phyloP scores from a whole-genome alignment of 2,329 filamentous ascomycete species.

The Fusarium irregulare region DNA sequence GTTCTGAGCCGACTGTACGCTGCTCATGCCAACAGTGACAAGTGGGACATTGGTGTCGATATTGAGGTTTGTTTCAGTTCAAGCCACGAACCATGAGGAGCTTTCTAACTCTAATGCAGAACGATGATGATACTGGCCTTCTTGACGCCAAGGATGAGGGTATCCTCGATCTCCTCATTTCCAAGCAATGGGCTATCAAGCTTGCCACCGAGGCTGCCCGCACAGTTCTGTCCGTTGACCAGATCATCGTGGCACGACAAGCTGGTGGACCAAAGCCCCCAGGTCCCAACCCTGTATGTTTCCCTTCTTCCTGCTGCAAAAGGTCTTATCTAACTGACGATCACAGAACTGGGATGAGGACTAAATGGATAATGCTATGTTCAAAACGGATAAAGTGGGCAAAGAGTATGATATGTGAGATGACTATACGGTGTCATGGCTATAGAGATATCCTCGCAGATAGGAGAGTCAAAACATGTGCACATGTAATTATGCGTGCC shows the following conservation, averaged over 20 bases:
- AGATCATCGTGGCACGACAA: conserved; percentile 98
- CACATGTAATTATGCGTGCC: conserved; percentile 26
- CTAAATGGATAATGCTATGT: conserved; percentile 54
- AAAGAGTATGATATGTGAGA: conserved; percentile 32
- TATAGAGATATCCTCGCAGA: conserved; percentile 43
- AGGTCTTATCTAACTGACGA: conserved; percentile 45
- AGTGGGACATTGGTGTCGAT: conserved; percentile 93
- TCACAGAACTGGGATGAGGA: conserved; percentile 72
- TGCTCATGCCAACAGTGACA: conserved; percentile 87
- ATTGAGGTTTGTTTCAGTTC: conserved; percentile 72
- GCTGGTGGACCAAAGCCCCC: conserved; percentile 97
- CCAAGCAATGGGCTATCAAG: conserved; percentile 97
- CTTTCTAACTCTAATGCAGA: conserved; percentile 57
- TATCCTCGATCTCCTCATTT: conserved; percentile 90
- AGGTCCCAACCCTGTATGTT: conserved; percentile 81
- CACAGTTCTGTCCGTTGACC: conserved; percentile 95
- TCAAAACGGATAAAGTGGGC: conserved; percentile 37
- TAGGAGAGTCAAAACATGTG: conserved; percentile 27
- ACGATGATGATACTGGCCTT: conserved; percentile 81
- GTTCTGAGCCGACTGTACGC: conserved; percentile 92
- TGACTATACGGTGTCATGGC: conserved; percentile 33
- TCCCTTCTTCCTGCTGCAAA: background rate
- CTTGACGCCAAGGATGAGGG: conserved; percentile 88
- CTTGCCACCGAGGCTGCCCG: conserved; percentile 93
- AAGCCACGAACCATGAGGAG: background rate